A percentile compares a stretch with the other conserved stretches of the same genome.
These are phyloP conservation scores for Collybia sp. DNA, from an alignment of 768 basidiomycete species.

Conservation along the genomic window DNA sequence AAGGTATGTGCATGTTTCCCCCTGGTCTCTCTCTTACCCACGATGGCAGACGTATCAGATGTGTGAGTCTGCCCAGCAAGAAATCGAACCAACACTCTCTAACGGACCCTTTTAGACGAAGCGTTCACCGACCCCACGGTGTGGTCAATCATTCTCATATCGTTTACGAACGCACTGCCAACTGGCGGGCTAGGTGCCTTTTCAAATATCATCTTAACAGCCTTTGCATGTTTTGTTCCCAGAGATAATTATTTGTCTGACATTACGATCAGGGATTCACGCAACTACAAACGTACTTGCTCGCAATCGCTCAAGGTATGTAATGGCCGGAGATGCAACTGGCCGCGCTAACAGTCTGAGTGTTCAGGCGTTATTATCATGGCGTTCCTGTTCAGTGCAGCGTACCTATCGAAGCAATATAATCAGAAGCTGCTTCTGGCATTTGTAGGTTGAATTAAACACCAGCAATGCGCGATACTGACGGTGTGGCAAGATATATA, in stretches of 20 bases:
- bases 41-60: slow-evolving; percentile 24
- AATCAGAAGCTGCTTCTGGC: slow-evolving; percentile 43
- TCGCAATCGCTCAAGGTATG: slow-evolving; percentile 40
- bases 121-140: slow-evolving; percentile 41
- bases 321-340: neutral
- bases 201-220: slow-evolving; percentile 47
- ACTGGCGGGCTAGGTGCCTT: slow-evolving; percentile 46
- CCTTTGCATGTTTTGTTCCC: slow-evolving; percentile 25
- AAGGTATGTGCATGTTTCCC: slow-evolving; percentile 23
- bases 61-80: slow-evolving; percentile 11
- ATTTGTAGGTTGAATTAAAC: slow-evolving; percentile 22
- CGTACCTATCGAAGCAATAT: slow-evolving; percentile 34
- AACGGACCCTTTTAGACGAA: slow-evolving; percentile 23
- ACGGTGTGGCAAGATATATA: slow-evolving; percentile 27
- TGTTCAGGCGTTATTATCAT: slow-evolving; percentile 32
- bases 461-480: neutral
- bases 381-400: slow-evolving; percentile 36
- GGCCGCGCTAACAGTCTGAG: slow-evolving; percentile 14
- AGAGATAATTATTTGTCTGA: neutral
- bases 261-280: slow-evolving; percentile 35
- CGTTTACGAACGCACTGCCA: slow-evolving; percentile 42
- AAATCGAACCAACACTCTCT: neutral
- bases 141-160: slow-evolving; percentile 41
- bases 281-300: slow-evolving; percentile 43
- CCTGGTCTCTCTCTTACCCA: neutral